Base-by-base conservation (phyloP, 495 filamentous ascomycete species). In the Penicillium nucicola region DNA sequence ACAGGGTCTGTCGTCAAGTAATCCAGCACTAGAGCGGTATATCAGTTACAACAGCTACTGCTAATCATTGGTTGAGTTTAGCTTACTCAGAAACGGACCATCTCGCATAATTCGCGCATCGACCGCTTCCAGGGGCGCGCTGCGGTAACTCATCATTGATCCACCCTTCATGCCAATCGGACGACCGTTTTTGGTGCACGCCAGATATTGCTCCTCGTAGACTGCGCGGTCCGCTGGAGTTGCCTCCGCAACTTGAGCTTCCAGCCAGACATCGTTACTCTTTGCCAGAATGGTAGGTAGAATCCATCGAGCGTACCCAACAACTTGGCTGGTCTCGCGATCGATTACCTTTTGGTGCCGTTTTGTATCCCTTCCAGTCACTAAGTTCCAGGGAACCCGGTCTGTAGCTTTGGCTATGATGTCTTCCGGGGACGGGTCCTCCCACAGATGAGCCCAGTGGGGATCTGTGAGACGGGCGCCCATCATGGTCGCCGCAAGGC, bases 381-480 rank as follows among this genome's bases (percentile, higher is more conserved):
- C 19, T 1, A 55, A 14, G 12, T 18, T 48, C 19, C 39, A 42
- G 5, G 52, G 52, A 11, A 55, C 13, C 2, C 52, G 45, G 3
- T 31, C 31, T 4, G 14, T 34, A 10, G 39, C 19, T 25, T 9
- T 14, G 14, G 45, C 5, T 6, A 55, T 49, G 10, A 55, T 37
- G 9, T 8, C 10, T 2, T 25, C 23, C 0, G 32, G 20, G 23
- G 9, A 12, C 4, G 45, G 45, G 20, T 49, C 31, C 17, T 45
- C 48, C 46, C 41, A 51, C 17, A 50, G 31, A 12, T 13, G 19
- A 10, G 22, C 19, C 53, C 53, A 56, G 31, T 56, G 53, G 1
- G 42, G 48, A 25, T 56, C 53, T 8, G 53, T 56, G 18, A 56
- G 53, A 10, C 53, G 47, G n/a, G 53, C 42, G 20, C 42, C 11